Base-by-base conservation (phyloP, 2,329 filamentous ascomycete genomes). In the Dactylellina haptotyla region DNA sequence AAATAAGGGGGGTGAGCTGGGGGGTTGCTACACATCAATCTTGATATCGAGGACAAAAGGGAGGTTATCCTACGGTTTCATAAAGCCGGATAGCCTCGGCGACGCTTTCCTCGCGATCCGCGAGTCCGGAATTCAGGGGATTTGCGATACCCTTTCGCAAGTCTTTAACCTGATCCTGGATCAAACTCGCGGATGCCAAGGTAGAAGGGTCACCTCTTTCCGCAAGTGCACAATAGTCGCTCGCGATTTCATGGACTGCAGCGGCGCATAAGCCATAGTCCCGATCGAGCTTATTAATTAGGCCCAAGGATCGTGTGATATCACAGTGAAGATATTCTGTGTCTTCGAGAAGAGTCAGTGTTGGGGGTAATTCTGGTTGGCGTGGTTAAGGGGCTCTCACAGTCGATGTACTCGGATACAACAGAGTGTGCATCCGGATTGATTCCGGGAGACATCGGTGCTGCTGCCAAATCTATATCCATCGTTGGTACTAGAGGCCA, bases 311-410 rank as follows among this genome's bases (percentile, higher is more conserved):
- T 66, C 88, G 86, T 75, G 85, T 83, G 77, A 90, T 85, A 78
- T 90, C 88, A 56, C 87, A 86, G 9, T 88, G 87, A 0, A 90
- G 84, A 80, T 90, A 89, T 79, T 90, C 88, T 76, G 87, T 89
- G 76, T 77, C 77, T 78, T 50, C 18, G 1, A n/a, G 0, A 4
- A 28, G 9, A 23, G 18, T 58, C 41, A 57, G 43, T 14, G n/a
- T 9, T 10, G 4, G 41, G 16, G 41, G 4, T n/a, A 23, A 2
- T 12, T 46, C 18, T 46, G 18, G 41, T 20, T 46, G 16, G 23
- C 2, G 4, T 3, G 41, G 16, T 23, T 20, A 46, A 46, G 18
- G 10, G n/a, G 34, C 18, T 1, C 53, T 72, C 39, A 72, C 67
- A 72, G 34, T 72, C 67, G 18, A 72, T 65, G 26, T 72, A 72